Evolutionary conservation across 352 stramenopile species (phyloP), one percentile per base, ranked within the genome.

Genomic region (Phytophthora pseudosyringae): DNA sequence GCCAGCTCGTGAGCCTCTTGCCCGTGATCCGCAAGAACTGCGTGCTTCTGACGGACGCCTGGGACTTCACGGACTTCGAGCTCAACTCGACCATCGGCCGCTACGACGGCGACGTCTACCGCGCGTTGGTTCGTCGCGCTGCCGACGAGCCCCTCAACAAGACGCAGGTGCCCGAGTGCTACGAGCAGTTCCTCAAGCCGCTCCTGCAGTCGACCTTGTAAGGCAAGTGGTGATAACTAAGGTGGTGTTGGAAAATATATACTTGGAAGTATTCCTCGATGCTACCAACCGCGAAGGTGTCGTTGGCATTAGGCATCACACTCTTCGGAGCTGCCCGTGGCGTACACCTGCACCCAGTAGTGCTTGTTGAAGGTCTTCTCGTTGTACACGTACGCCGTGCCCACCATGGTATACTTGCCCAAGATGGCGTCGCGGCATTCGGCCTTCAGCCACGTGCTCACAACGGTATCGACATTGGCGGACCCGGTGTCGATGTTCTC

Each of bases 31-130:
- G 77, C 36, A 78, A 76, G 63, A 86, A 86, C 66, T 75, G 63
- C 28, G 69, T 86, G 40, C 43, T 82, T 35, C 47, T 86, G 16
- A 82, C 75, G 13, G 67, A 75, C 29, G 62, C 67, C 9, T 75
- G 62, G 67, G 62, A 71, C 60, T 87, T 86, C 21, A 85, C 21
- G 5, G 81, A 90, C 60, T 87, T 87, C 31, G 79, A 89, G 56
- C 52, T 90, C 2, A 83, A 86, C 71, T 90, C 81, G 69, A 77
- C 78, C n/a, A 88, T 90, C 40, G 80, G 81, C 0, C 67, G 78
- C n/a, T 91, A 86, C 67, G 81, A 91, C 35, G 80, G 81, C n/a
- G 81, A 91, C 55, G 75, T 91, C 0, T 91, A 91, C 70, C 77
- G 78, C 31, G 81, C 81, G 28, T 28, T 92, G 33, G 75, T 89